Percentiles rank a stretch among this genome's conserved stretches.
These are phyloP conservation scores for Anethum foeniculum DNA, from an alignment of 140 eudicot genomes.

Conservation along the genomic window DNA sequence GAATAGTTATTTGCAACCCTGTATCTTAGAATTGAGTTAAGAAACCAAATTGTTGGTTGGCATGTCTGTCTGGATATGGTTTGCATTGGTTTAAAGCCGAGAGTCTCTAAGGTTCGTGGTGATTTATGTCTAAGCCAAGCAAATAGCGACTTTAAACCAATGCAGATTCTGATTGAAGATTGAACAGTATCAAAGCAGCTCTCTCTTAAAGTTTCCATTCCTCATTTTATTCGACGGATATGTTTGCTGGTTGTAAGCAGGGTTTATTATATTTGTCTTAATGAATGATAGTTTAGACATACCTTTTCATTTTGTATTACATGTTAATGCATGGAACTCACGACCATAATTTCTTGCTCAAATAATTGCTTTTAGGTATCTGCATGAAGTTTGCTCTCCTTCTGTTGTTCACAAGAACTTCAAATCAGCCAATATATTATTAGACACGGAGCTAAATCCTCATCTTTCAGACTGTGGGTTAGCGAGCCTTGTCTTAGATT, in stretches of 20 bases:
- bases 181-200: neutral
- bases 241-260: neutral
- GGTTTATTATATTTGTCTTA: neutral
- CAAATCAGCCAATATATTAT: conserved; percentile 81
- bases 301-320: neutral
- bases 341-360: neutral
- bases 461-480: conserved; percentile 95
- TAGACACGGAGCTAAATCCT: conserved; percentile 88
- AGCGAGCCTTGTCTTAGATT: conserved; percentile 71
- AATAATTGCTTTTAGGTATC: conserved; percentile 45
- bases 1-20: neutral
- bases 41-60: neutral
- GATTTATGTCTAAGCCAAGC: neutral
- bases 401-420: conserved; percentile 79
- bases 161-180: neutral
- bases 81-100: neutral
- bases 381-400: conserved; percentile 97
- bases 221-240: neutral
- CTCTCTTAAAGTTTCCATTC: neutral
- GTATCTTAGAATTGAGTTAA: neutral
- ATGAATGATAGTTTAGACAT: neutral
- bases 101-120: neutral
- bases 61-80: neutral
- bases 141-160: neutral
- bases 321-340: neutral